Percentiles rank a stretch among this genome's conserved stretches.
These are phyloP conservation scores for Claviceps sp. DNA, from an alignment of 2,329 filamentous ascomycete species.

Conservation along the genomic window DNA sequence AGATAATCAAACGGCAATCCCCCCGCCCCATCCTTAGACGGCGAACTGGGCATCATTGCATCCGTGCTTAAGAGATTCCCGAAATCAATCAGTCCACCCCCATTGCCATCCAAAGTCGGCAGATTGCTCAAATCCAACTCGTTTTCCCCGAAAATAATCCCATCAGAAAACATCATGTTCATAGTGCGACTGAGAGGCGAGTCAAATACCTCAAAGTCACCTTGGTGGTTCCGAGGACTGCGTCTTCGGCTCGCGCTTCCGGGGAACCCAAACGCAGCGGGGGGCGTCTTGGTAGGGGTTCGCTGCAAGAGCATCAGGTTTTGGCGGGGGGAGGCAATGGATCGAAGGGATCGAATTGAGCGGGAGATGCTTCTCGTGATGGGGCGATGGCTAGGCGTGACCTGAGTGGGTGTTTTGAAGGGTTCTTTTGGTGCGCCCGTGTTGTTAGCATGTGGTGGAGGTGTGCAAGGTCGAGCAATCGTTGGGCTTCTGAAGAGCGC, in stretches of 20 bases:
- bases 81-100: slow-evolving; percentile 29
- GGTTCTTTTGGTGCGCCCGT: slow-evolving; percentile 23
- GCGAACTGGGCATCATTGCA: slow-evolving; percentile 33
- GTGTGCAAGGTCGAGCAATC: slow-evolving; percentile 33
- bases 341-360: slow-evolving; percentile 35
- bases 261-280: slow-evolving; percentile 12
- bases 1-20: slow-evolving; percentile 18
- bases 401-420: slow-evolving; percentile 51
- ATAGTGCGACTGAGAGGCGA: slow-evolving; percentile 52
- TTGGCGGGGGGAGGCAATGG: slow-evolving; percentile 31
- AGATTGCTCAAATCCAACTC: slow-evolving; percentile 31
- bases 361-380: slow-evolving; percentile 47
- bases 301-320: slow-evolving; percentile 26
- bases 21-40: slow-evolving; percentile 20
- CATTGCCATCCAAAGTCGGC: slow-evolving; percentile 24
- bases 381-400: slow-evolving; percentile 46
- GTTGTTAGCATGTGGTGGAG: slow-evolving; percentile 35
- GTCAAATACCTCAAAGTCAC: slow-evolving; percentile 27
- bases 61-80: slow-evolving; percentile 34
- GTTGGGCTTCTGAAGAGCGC: slow-evolving; percentile 52
- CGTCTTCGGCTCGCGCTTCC: slow-evolving; percentile 25
- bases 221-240: slow-evolving; percentile 28
- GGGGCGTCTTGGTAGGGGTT: slow-evolving; percentile 35
- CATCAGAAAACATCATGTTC: slow-evolving; percentile 48
- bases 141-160: slow-evolving; percentile 29